Conservation (phyloP, 306 rosid species). For the Begonia peltatifolia region DNA sequence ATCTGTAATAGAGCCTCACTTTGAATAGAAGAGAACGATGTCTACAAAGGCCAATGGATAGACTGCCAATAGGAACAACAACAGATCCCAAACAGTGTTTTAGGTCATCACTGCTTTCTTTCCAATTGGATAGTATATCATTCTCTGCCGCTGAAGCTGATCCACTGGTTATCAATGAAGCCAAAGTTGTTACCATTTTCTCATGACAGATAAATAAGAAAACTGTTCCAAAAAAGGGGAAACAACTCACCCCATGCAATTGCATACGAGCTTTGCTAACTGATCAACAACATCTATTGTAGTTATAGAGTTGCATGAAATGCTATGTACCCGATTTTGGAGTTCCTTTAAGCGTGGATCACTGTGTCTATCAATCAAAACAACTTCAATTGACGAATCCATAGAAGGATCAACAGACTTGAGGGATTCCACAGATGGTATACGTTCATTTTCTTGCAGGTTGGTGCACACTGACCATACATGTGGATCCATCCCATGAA, state of each 20-base stretch:
- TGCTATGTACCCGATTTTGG: conserved; percentile 45
- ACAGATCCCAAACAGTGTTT: conserved; percentile 87
- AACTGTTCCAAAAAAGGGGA: conserved; percentile 1
- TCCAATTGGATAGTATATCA: conserved; percentile 55
- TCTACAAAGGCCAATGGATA: conserved; percentile 87
- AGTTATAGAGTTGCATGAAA: conserved; percentile 62
- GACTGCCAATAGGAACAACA: conserved; percentile 91
- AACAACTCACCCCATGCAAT: conserved; percentile 79
- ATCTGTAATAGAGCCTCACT: conserved; percentile 32
- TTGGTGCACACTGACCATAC: conserved; percentile 87
- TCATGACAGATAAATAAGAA: neutral
- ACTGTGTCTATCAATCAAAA: conserved; percentile 59
- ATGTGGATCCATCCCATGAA: conserved; percentile 87
- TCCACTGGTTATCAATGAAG: conserved; percentile 64
- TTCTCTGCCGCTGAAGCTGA: conserved; percentile 68
- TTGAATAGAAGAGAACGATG: conserved; percentile 92
- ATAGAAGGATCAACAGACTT: conserved; percentile 52
- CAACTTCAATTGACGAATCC: conserved; percentile 67
- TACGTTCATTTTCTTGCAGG: conserved; percentile 74
- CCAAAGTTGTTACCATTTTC: conserved; percentile 26
- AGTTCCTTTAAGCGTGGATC: conserved; percentile 84
- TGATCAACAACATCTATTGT: conserved; percentile 78
- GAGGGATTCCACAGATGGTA: conserved; percentile 73
- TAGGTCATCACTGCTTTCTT: conserved; percentile 65
- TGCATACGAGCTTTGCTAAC: conserved; percentile 83